Evolutionary conservation across 2,329 filamentous ascomycete species (phyloP), one percentile per base, ranked within the genome.

Genomic region (Pyricularia grisea): DNA sequence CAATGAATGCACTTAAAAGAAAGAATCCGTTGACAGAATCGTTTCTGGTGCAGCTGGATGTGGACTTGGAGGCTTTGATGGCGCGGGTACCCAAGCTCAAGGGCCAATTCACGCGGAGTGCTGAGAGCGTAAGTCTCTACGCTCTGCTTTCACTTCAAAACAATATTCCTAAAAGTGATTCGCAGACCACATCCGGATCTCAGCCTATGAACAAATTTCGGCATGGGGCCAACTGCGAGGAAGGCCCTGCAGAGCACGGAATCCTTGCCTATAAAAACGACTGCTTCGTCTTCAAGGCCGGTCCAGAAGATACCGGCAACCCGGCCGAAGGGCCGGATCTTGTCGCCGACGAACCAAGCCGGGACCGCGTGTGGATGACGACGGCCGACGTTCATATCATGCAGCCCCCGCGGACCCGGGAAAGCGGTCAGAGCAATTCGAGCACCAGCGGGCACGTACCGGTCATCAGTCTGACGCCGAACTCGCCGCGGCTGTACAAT

Each of bases 1-100:
- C 94, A 5, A 97, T 99, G 89, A 91, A 93, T 72, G 93, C 92
- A 4, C 80, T 98, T 72, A 97, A 96, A 79, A 87, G 87, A 70
- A 91, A 92, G 74, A 97, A 97, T 73, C 94, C 94, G 0, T 83
- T 99, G 67, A 97, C 94, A 0, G 94, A 97, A 76, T 97, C 94
- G 0, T 98, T 98, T 80, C 81, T 98, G 50, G 92, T 95, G 3
- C 95, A 98, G 77, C 83, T 98, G 5, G 93, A 98, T 73, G 90
- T 97, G 20, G 95, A 99, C 75, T 84, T 98, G 4, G 92, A 96
- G 77, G 89, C 88, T 12, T 83, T 92, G 30, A 88, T 88, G 14
- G 78, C 88, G 71, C 83, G 85, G 73, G 88, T 87, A 72, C 87
- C 84, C 10, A 87, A 84, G 71, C 81, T 88, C 25, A 84, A 81